Evolutionary conservation across 176 grass and related monocot species (phyloP), one percentile per base, ranked within the genome.

Genomic region (Oryza longistaminata): DNA sequence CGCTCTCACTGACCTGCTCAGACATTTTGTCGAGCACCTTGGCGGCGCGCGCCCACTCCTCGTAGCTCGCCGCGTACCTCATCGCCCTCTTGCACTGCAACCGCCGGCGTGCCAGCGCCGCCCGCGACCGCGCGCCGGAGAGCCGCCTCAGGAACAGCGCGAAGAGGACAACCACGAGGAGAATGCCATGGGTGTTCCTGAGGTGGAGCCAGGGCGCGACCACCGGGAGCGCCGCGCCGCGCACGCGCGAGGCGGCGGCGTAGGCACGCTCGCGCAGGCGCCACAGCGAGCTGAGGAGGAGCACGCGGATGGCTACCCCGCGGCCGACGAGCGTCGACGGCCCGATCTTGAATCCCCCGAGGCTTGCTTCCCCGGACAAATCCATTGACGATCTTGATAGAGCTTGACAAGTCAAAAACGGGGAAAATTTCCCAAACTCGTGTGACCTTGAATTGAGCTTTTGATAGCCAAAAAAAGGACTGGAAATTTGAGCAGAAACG

Each of bases 11-110:
- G 17, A 88, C 83, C 85, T 89, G 89, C 7, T 79, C 88, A 1
- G 81, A 89, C 91, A 92, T 83, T 80, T 65, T 92, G 68, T 98
- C 96, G 66, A 95, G 89, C 93, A 98, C 89, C 86, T 93, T 95
- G 74, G 96, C 93, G 14, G 89, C 96, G 67, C 92, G 91, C 58
- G 83, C 81, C 96, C 96, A 98, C 70, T 95, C 96, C 86, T 98
- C 91, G n/a, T 98, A 98, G 8, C 93, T 89, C 9, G 77, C 87
- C 9, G 93, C 93, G 21, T 77, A 76, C 72, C 84, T 86, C 88
- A 95, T 92, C 37, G 70, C 68, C 73, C 83, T 89, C 83, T 85
- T 88, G 87, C 86, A 98, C 29, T 90, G 83, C 79, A 78, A 81
- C 2, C 91, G 90, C 73, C 89, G 88, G 80, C 89, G 90, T 48